Evolutionary conservation across 2,329 filamentous ascomycete species (phyloP), one percentile per base, ranked within the genome.

Genomic region (Aspergillus sp.): DNA sequence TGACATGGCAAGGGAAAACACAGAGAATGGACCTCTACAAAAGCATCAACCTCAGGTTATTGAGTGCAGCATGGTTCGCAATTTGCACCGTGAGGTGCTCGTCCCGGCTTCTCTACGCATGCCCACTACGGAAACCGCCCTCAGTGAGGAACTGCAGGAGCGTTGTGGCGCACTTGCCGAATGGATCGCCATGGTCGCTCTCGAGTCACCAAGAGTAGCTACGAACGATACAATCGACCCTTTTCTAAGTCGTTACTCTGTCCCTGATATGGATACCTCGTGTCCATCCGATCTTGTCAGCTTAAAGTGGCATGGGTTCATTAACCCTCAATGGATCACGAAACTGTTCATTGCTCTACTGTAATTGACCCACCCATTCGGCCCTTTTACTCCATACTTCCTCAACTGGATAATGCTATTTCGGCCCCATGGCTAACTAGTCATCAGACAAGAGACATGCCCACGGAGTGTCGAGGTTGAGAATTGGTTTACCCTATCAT

Each of bases 101-200:
- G 58, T 59, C 7, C 68, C 69, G 5, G 50, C 59, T 2, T 47
- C 71, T n/a, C 54, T 66, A 41, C 29, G 55, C 47, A 7, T 49
- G 49, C 9, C 51, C 46, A 50, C 65, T 10, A 51, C 55, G 40
- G 60, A 63, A 19, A 52, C 58, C 7, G 54, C 56, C 43, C 57
- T 67, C 10, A 59, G 67, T 33, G 71, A 72, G 67, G 44, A 68
- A 72, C 38, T 86, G 33, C 80, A 85, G 48, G 81, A 88, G 26
- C 76, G 75, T 50, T 77, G 74, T 7, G 56, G 79, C 4, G 71
- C 76, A n/a, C 53, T 81, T 26, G 73, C 75, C 36, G 78, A 84
- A 65, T 87, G 82, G 81, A 66, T 85, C 19, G 80, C 72, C 5
- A 70, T 81, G 41, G 67, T 85, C 4, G 70, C 73, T 10, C 59